Evolutionary conservation across 2,329 filamentous ascomycete genomes (phyloP).

Genomic region (Epichloe typhina): DNA sequence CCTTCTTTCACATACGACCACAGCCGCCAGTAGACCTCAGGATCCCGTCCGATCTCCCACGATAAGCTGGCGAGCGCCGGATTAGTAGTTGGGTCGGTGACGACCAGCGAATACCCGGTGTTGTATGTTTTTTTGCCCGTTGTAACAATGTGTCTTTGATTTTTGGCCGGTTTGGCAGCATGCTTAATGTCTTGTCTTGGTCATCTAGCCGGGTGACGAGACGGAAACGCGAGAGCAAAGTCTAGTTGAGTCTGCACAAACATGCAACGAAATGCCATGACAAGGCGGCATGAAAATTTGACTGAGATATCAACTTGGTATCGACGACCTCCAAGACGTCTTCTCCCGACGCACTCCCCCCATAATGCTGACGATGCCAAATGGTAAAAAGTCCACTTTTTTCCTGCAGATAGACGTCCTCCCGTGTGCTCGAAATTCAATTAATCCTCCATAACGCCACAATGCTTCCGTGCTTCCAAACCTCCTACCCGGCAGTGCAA

Average conservation of each 20-base stretch:
- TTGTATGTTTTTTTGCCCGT: neutral
- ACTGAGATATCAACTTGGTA: neutral
- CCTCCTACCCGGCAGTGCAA: neutral
- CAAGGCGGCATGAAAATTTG: neutral
- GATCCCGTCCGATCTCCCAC: constrained; percentile 3
- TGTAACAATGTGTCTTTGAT: neutral
- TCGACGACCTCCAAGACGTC: neutral
- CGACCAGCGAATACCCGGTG: constrained; percentile 3
- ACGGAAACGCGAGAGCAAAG: no score
- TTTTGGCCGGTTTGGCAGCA: neutral
- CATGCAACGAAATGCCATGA: neutral
- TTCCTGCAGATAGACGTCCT: neutral
- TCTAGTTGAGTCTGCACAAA: no score
- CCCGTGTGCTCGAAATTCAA: neutral
- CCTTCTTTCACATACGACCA: neutral
- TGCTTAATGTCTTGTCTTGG: neutral
- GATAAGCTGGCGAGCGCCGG: constrained; percentile 1
- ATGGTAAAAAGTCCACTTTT: neutral
- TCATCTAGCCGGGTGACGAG: no score
- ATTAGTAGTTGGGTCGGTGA: constrained; percentile 3
- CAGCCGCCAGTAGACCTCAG: neutral
- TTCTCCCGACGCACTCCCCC: neutral
- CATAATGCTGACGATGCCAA: neutral
- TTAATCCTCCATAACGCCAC: constrained; percentile 15
- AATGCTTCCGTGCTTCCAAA: constrained; percentile 20